phyloP scores from a whole-genome alignment of 306 rosid genomes.

The Oemleria cerasiformis region DNA sequence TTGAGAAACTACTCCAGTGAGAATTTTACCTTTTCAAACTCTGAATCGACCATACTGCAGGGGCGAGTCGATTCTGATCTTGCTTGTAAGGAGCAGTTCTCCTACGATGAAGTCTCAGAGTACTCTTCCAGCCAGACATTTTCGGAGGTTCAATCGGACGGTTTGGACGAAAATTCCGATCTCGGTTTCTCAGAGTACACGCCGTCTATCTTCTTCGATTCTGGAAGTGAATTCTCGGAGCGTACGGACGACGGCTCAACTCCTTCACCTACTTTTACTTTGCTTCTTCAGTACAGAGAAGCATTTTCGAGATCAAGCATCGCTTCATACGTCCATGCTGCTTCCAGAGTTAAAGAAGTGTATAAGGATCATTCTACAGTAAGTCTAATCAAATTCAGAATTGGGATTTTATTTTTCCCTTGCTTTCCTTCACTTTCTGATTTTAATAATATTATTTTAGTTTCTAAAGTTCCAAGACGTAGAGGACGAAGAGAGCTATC shows the following conservation, averaged over 20 bases:
- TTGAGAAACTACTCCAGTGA: constrained; percentile 31
- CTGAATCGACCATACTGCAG: constrained; percentile 50
- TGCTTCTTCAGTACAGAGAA: constrained; percentile 55
- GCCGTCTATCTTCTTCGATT: constrained; percentile 57
- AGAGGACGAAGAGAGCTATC: constrained; percentile 75
- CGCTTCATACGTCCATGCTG: constrained; percentile 11
- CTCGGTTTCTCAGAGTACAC: constrained; percentile 52
- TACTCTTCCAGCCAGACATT: constrained; percentile 49
- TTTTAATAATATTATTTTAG: constrained; percentile 31
- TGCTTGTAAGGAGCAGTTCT: constrained; percentile 64
- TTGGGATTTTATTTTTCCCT: neutral
- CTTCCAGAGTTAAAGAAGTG: constrained; percentile 34
- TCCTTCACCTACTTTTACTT: constrained; percentile 56
- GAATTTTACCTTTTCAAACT: constrained; percentile 32
- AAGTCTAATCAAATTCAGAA: constrained; percentile 21
- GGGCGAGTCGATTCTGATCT: constrained; percentile 48
- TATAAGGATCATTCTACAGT: constrained; percentile 40
- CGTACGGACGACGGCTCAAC: constrained; percentile 56
- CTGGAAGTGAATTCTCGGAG: constrained; percentile 84
- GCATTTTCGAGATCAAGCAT: constrained; percentile 41
- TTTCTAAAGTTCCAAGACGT: constrained; percentile 48
- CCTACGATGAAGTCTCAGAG: constrained; percentile 47
- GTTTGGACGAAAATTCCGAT: constrained; percentile 48
- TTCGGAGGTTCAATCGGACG: constrained; percentile 55
- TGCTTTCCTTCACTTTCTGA: constrained; percentile 8